Evolutionary conservation across 495 filamentous ascomycete genomes (phyloP).

Genomic region (Aspergillus cavernicola): DNA sequence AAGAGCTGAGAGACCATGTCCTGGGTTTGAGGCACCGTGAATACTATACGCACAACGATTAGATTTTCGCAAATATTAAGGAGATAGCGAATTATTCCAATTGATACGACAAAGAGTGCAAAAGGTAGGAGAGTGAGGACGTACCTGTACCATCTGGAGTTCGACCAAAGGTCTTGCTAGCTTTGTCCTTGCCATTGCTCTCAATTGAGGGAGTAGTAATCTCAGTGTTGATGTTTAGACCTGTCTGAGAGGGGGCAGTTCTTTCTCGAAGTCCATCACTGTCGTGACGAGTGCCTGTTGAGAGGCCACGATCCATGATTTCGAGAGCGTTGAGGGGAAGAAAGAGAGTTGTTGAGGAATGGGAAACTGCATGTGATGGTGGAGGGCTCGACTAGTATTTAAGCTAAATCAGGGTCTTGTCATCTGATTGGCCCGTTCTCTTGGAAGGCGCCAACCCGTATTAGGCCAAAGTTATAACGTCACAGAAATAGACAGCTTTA

Average conservation of each 20-base stretch:
- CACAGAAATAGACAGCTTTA: conserved; percentile 1
- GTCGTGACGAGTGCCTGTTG: conserved; percentile 40
- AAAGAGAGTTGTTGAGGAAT: conserved; percentile 15
- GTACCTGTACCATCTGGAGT: conserved; percentile 87
- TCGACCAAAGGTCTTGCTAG: conserved; percentile 75
- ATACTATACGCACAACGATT: conserved; percentile 57
- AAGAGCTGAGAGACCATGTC: conserved; percentile 98
- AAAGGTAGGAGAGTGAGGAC: conserved; percentile 20
- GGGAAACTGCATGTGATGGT: conserved; percentile 21
- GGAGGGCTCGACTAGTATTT: conserved; percentile 11
- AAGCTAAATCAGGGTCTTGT: conserved; percentile 7
- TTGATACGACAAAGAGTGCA: neutral
- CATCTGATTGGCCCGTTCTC: conserved; percentile 20
- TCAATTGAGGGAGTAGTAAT: conserved; percentile 35
- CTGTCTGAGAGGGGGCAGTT: conserved; percentile 29
- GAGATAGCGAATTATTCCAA: neutral
- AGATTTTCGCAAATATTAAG: neutral
- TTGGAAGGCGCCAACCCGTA: conserved; percentile 9
- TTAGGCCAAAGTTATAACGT: conserved; percentile 6
- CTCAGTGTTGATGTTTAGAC: conserved; percentile 34
- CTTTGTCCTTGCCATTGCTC: conserved; percentile 36
- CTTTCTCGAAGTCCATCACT: conserved; percentile 46
- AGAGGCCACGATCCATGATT: conserved; percentile 44
- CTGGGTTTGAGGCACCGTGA: conserved; percentile 92
- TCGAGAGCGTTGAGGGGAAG: conserved; percentile 15